Evolutionary conservation across 129 eudicot species (phyloP), one percentile per base, ranked within the genome.

Genomic region (Artemisia argyi): DNA sequence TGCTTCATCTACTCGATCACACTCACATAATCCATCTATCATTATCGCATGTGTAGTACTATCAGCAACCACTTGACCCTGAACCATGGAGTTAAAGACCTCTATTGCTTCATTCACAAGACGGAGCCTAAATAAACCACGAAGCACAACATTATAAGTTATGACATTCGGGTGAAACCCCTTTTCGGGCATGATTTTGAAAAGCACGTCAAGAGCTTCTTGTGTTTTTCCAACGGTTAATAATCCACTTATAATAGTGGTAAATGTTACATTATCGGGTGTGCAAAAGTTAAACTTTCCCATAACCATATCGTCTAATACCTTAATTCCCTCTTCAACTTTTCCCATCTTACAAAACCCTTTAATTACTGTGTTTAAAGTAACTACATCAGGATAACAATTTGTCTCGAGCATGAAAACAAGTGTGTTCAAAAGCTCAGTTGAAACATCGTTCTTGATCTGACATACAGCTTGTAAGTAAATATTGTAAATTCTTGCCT

Each of bases 251-350:
- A 95, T 86, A 11, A 91, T 52, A 11, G 94, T 88, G 6, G 94
- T 86, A 79, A 90, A 90, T 15, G 95, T 95, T 14, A 95, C 85
- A 42, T 39, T 73, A 88, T 95, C 96, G 1, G 97, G 99, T 42
- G 68, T 63, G 67, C 92, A 90, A 76, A 84, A 90, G 61, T 84
- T 85, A 69, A 90, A 95, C 79, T 90, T 85, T 68, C 85, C 91
- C 17, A 13, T 73, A 75, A 90, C 57, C 97, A 95, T 95, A 78
- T 90, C 99, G 16, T 83, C 32, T 30, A 88, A 62, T 55, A 90
- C 85, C 72, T 86, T 77, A 48, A 83, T 52, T 48, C 96, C 94
- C 44, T 95, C 96, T 35, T 78, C 86, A 52, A 95, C 83, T 75
- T 75, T 84, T 13, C 93, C 99, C 86, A 80, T 78, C 71, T 83